Evolutionary conservation across 495 filamentous ascomycete species (phyloP).

Genomic region (Aspergillus panamensis): DNA sequence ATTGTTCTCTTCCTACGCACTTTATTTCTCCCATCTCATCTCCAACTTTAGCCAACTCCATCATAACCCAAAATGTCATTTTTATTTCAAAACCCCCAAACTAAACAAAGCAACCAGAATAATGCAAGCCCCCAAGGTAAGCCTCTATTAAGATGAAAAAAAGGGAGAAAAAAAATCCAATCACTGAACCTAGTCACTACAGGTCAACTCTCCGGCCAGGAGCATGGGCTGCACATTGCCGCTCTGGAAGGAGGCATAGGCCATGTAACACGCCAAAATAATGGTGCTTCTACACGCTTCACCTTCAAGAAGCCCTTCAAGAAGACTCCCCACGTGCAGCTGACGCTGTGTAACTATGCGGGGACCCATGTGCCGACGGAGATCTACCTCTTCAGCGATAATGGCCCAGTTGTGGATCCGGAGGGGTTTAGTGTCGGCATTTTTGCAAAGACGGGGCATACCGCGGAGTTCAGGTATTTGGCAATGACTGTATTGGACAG

Average conservation of each 20-base stretch:
- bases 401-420: neutral
- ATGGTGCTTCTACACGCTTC: neutral
- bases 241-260: neutral
- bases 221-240: neutral
- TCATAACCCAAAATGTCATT: constrained; percentile 1
- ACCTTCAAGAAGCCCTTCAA: constrained; percentile 2
- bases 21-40: neutral
- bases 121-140: neutral
- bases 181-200: neutral
- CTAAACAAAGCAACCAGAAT: neutral
- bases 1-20: neutral
- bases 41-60: too few species aligned
- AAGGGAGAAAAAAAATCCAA: neutral
- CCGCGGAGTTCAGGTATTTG: constrained; percentile 1
- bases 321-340: neutral
- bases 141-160: neutral
- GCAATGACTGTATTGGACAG: neutral
- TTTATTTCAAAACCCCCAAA: neutral
- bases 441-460: neutral
- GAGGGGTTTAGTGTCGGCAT: neutral
- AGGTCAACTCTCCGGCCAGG: neutral
- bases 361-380: neutral
- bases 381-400: neutral
- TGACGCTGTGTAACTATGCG: neutral
- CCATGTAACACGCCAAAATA: neutral